These are phyloP conservation scores for Wickerhamiella azyma DNA, from an alignment of 805 yeast genomes.

Conservation along the genomic window DNA sequence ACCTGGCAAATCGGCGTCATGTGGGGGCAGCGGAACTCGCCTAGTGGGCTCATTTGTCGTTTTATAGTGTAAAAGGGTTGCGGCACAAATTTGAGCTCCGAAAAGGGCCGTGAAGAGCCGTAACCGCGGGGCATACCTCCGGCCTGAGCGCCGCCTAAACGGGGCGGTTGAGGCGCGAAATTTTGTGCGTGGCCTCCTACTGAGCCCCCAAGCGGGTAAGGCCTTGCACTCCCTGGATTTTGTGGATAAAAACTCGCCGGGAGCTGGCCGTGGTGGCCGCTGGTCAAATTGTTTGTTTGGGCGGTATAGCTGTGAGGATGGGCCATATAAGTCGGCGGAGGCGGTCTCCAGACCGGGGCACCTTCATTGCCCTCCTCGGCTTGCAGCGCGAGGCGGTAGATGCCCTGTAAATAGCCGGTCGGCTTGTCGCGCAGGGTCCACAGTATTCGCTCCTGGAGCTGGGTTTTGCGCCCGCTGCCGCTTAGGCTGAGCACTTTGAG, in stretches of 20 bases:
- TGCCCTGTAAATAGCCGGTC: constrained; percentile 15
- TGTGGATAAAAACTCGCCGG: not conserved
- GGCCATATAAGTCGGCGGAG: not conserved
- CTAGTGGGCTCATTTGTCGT: not conserved
- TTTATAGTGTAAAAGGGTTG: not conserved
- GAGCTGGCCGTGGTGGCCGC: not conserved
- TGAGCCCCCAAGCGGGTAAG: not conserved
- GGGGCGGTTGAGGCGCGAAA: too few relatives aligned
- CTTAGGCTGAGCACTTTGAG: constrained; percentile 31
- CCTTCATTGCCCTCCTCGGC: not conserved
- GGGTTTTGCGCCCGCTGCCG: constrained; percentile 46
- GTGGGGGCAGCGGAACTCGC: not conserved
- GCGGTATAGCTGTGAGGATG: not conserved
- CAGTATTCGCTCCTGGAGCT: constrained; percentile 39
- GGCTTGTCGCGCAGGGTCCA: constrained; percentile 16
- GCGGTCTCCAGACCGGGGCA: not conserved
- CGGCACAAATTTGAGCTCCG: not conserved
- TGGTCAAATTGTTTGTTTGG: not conserved
- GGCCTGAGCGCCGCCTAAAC: too few relatives aligned
- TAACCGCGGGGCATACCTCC: not conserved
- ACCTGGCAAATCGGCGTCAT: not conserved
- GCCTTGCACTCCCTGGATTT: not conserved
- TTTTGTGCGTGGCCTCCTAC: too few relatives aligned
- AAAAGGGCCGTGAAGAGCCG: not conserved
- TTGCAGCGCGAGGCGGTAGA: not conserved